A percentile compares a stretch with the other conserved stretches of the same genome.
Evolutionary conservation across 495 filamentous ascomycete genomes (phyloP).

Genomic region (Glutinoglossum americanum): DNA sequence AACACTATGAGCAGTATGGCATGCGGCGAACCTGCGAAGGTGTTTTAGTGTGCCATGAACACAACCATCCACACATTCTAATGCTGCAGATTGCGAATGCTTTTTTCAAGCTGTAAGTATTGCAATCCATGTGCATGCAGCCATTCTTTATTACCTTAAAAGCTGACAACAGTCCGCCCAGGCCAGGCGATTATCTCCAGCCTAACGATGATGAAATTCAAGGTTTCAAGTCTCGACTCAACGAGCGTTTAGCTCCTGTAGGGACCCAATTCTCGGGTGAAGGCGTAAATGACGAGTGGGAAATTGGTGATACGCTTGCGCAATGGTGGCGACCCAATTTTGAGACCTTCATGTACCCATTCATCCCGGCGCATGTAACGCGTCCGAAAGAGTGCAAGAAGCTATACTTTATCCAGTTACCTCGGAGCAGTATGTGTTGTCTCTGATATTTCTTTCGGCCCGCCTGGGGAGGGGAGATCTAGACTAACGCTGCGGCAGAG

Average conservation of each 20-base stretch:
- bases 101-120: constrained; percentile 79
- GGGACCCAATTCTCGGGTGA: constrained; percentile 72
- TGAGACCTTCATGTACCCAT: constrained; percentile 99
- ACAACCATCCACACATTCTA: constrained; percentile 92
- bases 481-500: constrained; percentile 29
- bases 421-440: constrained; percentile 61
- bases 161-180: constrained; percentile 11
- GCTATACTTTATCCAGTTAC: constrained; percentile 87
- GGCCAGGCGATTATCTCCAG: constrained; percentile 85
- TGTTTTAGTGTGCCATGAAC: constrained; percentile 90
- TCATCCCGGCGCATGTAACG: constrained; percentile 84
- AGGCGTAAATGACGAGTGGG: constrained; percentile 75
- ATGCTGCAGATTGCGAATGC: constrained; percentile 99
- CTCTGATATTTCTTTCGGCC: not conserved
- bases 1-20: constrained; percentile 78
- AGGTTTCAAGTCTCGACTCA: constrained; percentile 79
- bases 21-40: constrained; percentile 96
- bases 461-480: not conserved
- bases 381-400: constrained; percentile 99
- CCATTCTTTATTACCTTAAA: not conserved
- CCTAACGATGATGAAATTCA: constrained; percentile 76
- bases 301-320: constrained; percentile 80
- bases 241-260: constrained; percentile 80
- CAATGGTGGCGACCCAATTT: constrained; percentile 99
- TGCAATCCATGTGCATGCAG: not conserved